phyloP scores from a whole-genome alignment of 2,329 filamentous ascomycete species.

The Aspergillus neoniger region DNA sequence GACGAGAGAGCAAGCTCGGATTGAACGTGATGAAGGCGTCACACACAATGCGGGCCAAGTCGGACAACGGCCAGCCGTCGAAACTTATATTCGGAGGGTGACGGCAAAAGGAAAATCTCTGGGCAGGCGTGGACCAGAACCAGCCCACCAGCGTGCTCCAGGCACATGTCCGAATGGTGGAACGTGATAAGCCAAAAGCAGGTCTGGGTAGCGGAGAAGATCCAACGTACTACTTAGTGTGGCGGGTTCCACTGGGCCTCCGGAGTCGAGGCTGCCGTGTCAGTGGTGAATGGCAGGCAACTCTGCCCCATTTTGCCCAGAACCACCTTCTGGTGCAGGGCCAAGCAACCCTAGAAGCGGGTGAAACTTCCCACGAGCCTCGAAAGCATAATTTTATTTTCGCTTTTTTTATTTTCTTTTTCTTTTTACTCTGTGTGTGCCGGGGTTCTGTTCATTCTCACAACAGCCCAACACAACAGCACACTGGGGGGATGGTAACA shows the following conservation, averaged over 20 bases:
- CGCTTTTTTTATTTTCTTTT: no score
- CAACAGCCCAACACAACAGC: no score
- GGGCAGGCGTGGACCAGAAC: conserved; percentile 17
- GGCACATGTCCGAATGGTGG: conserved; percentile 23
- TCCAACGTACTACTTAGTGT: conserved; percentile 12
- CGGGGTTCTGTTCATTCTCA: no score
- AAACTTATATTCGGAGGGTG: conserved; percentile 22
- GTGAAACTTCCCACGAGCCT: conserved; percentile 1
- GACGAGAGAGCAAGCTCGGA: conserved; percentile 4
- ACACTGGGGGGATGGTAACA: no score
- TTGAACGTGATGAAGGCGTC: conserved; percentile 19
- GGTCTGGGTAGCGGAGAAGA: conserved; percentile 14
- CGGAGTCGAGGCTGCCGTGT: conserved; percentile 11
- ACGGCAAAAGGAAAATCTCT: conserved; percentile 19
- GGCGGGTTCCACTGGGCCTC: not conserved
- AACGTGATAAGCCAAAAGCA: conserved; percentile 24
- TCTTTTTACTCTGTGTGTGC: no score
- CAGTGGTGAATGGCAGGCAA: conserved; percentile 8
- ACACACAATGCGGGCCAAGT: conserved; percentile 27
- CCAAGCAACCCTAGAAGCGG: conserved; percentile 2
- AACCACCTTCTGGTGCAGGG: not conserved
- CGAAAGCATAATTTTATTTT: not conserved
- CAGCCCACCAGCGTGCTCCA: conserved; percentile 19
- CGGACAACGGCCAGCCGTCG: conserved; percentile 15
- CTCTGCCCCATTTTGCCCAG: not conserved